Evolutionary conservation across 208 protist genomes (phyloP).

Genomic region (Leishmania mexicana): DNA sequence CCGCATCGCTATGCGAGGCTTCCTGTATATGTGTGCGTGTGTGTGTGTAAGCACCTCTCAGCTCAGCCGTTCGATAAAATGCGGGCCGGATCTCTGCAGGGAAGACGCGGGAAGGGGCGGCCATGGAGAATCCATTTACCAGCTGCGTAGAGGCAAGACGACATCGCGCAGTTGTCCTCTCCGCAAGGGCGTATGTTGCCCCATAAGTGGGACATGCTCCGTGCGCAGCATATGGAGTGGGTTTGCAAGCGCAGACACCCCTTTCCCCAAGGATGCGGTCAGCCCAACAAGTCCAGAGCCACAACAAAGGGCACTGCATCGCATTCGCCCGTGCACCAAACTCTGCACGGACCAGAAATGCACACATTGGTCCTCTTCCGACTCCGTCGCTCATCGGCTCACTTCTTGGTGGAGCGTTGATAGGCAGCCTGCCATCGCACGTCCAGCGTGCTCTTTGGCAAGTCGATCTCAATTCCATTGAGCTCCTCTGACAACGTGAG

Average conservation of each 20-base stretch:
- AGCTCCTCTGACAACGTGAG: conserved; percentile 42
- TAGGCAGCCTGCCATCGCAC: conserved; percentile 18
- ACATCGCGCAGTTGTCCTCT: not conserved
- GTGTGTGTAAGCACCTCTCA: not conserved
- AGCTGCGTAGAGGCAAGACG: not conserved
- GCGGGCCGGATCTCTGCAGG: not conserved
- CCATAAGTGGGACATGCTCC: not conserved
- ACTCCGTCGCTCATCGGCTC: not conserved
- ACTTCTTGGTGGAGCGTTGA: conserved; percentile 19
- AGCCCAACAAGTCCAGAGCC: not conserved
- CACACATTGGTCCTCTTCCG: not conserved
- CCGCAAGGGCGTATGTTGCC: not conserved
- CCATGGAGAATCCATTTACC: not conserved
- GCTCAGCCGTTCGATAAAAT: too few species aligned
- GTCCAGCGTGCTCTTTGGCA: conserved; percentile 30
- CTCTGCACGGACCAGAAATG: not conserved
- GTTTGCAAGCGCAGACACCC: not conserved
- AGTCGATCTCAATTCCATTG: conserved; percentile 31
- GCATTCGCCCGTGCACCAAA: not conserved
- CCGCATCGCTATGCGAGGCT: not conserved
- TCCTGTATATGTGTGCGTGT: not conserved
- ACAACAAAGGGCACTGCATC: not conserved
- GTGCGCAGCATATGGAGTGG: not conserved
- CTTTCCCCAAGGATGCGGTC: not conserved
- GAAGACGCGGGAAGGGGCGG: not conserved